A percentile compares a stretch with the other conserved stretches of the same genome.
Conservation (phyloP, 768 basidiomycete genomes). For the Lactarius evosmus region DNA sequence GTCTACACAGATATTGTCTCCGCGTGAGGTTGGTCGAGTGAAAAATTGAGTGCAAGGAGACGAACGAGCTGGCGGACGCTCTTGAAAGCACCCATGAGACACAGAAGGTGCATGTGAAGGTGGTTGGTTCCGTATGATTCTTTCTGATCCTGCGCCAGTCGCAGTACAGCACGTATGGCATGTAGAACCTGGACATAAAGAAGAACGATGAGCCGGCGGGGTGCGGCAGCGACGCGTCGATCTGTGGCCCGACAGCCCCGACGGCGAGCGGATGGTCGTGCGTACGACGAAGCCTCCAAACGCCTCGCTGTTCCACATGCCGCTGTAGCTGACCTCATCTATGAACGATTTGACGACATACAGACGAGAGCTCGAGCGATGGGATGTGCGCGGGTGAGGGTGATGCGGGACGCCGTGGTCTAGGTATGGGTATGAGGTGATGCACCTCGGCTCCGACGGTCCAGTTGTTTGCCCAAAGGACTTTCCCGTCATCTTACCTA, state of each 20-base stretch:
- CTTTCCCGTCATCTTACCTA: slow-evolving; percentile 58
- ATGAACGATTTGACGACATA: slow-evolving; percentile 77
- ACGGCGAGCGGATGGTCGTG: slow-evolving; percentile 53
- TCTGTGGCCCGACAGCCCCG: no score
- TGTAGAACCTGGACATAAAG: slow-evolving; percentile 99
- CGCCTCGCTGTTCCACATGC: slow-evolving; percentile 77
- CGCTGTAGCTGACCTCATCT: slow-evolving; percentile 56
- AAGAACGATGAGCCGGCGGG: slow-evolving; percentile 82
- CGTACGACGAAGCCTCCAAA: slow-evolving; percentile 96
- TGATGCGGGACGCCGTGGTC: neutral
- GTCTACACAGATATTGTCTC: slow-evolving; percentile 66
- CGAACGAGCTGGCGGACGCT: slow-evolving; percentile 54
- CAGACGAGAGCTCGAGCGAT: slow-evolving; percentile 52
- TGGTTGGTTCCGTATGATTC: slow-evolving; percentile 87
- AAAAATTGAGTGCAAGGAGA: slow-evolving; percentile 81
- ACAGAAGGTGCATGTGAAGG: no score
- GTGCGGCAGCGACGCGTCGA: slow-evolving; percentile 59
- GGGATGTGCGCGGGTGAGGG: slow-evolving; percentile 48
- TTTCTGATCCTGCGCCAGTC: slow-evolving; percentile 96
- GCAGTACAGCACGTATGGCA: slow-evolving; percentile 98
- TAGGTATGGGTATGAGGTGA: slow-evolving; percentile 10
- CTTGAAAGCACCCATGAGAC: slow-evolving; percentile 55
- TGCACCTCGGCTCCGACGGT: slow-evolving; percentile 92
- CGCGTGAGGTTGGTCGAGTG: slow-evolving; percentile 51
- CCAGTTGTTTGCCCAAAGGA: slow-evolving; percentile 78